Base-by-base conservation (phyloP, 2,329 filamentous ascomycete genomes). In the Xylaria hypoxylon region DNA sequence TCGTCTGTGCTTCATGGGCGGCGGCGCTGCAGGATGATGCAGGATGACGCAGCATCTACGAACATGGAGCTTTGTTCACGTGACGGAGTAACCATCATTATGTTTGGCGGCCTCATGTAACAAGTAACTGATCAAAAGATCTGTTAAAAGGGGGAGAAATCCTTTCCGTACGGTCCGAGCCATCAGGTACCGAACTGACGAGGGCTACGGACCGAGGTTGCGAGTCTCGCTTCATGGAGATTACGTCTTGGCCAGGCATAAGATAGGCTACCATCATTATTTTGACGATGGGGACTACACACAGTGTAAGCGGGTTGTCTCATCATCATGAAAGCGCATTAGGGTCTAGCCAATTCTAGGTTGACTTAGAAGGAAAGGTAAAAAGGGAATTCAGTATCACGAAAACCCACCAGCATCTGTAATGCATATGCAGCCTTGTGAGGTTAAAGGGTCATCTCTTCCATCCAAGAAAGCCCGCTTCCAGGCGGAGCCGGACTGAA, bases 261-360 rank as follows among this genome's bases (percentile, higher is more conserved):
- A 15, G 52, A 53, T 48, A 65, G 38, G 28, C n/a, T 55, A 11
- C 31, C 53, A 53, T 55, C 24, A 47, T 38, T n/a, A 22, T 7
- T 24, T 53, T 17, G 19, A 42, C 28, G 50, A 22, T 15, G 38
- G 13, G 33, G 26, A 57, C 45, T 47, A 28, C 55, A 60, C 63
- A 66, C 59, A 55, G 62, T 66, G 66, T 66, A 62, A 68, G 66
- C 56, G 7, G 17, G 5, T 45, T 63, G 55, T 60, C 55, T 44
- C 50, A 65, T 62, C 42, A 44, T 55, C 42, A 58, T 40, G n/a
- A 62, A 31, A 40, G 17, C 28, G 15, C n/a, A 50, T 48, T n/a
- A 13, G 26, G 31, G 35, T 58, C 45, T 57, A 53, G 35, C 28
- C 60, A 38, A 48, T 31, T 55, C 42, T 26, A 28, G 53, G 26